These are phyloP conservation scores for Blastobotrys mokoenaii DNA, from an alignment of 805 yeast species.

Conservation along the genomic window DNA sequence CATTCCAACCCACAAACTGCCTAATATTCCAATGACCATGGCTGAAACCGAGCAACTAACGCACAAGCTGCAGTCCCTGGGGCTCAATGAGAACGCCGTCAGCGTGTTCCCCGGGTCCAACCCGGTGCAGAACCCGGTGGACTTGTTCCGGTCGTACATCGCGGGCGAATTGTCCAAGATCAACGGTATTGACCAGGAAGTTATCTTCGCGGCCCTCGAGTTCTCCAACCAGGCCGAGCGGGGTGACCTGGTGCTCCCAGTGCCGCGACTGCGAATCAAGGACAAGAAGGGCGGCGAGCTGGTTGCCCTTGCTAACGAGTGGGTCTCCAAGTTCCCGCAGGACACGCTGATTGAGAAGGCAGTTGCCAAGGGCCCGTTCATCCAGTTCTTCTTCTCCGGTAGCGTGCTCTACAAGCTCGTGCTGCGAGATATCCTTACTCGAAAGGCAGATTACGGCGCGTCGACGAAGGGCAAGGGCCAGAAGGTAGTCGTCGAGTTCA, in stretches of 20 bases:
- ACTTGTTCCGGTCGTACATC: slow-evolving; percentile 83
- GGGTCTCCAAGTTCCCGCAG: slow-evolving; percentile 70
- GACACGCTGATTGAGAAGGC: slow-evolving; percentile 64
- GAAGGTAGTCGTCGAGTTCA: slow-evolving; percentile 75
- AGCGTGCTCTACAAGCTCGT: slow-evolving; percentile 58
- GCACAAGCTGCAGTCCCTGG: slow-evolving; percentile 11
- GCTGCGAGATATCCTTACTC: slow-evolving; percentile 56
- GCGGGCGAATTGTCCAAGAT: slow-evolving; percentile 66
- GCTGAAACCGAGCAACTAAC: slow-evolving; percentile 11
- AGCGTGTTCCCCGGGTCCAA: slow-evolving; percentile 41
- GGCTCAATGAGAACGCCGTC: slow-evolving; percentile 14
- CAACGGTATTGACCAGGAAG: slow-evolving; percentile 57
- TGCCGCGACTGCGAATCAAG: slow-evolving; percentile 82
- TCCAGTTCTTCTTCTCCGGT: slow-evolving; percentile 79
- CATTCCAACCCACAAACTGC: slow-evolving; percentile 2
- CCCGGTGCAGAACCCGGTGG: slow-evolving; percentile 76
- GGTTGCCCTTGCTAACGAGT: slow-evolving; percentile 47
- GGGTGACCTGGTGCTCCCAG: slow-evolving; percentile 87
- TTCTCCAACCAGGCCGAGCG: slow-evolving; percentile 78
- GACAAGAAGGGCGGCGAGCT: slow-evolving; percentile 72
- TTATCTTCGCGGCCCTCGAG: slow-evolving; percentile 81
- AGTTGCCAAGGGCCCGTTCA: slow-evolving; percentile 78
- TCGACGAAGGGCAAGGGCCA: slow-evolving; percentile 66
- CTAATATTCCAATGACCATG: slow-evolving; percentile 13
- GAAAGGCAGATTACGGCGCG: slow-evolving; percentile 58